Evolutionary conservation across 2,329 filamentous ascomycete genomes (phyloP).

Genomic region (Pseudopyrenochaeta lycopersici): DNA sequence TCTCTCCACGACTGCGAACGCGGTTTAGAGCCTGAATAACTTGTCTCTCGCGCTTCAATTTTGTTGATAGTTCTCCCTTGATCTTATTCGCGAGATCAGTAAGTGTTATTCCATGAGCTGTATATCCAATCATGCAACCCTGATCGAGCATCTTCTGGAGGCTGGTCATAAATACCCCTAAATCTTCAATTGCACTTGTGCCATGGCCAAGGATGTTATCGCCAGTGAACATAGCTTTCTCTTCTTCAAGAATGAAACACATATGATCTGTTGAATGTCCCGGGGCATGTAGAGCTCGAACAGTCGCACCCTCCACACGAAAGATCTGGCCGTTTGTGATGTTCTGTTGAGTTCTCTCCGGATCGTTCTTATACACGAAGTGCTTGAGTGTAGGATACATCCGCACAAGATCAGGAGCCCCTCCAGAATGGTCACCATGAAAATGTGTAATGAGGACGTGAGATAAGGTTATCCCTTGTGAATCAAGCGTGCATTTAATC

Average conservation of each 20-base stretch:
- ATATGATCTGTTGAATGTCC: slow-evolving; percentile 48
- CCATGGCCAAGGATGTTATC: slow-evolving; percentile 53
- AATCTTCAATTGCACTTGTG: slow-evolving; percentile 51
- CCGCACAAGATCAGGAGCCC: slow-evolving; percentile 51
- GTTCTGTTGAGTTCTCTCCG: slow-evolving; percentile 36
- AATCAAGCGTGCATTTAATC: slow-evolving; percentile 43
- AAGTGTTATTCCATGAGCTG: slow-evolving; percentile 57
- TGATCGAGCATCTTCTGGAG: slow-evolving; percentile 47
- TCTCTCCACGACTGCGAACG: slow-evolving; percentile 28
- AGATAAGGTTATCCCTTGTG: slow-evolving; percentile 44
- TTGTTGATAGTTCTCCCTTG: slow-evolving; percentile 46
- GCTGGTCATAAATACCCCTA: slow-evolving; percentile 49
- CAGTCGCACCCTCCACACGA: slow-evolving; percentile 50
- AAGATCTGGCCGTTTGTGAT: slow-evolving; percentile 53
- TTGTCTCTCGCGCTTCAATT: slow-evolving; percentile 53
- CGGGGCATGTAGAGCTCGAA: slow-evolving; percentile 47
- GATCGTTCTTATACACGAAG: slow-evolving; percentile 51
- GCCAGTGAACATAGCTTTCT: slow-evolving; percentile 50
- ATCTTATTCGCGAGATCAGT: slow-evolving; percentile 52
- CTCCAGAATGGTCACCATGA: slow-evolving; percentile 57
- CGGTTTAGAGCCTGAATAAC: slow-evolving; percentile 46
- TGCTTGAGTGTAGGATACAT: slow-evolving; percentile 36
- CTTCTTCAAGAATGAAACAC: slow-evolving; percentile 48
- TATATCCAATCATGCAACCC: slow-evolving; percentile 53
- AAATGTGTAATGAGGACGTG: slow-evolving; percentile 57